phyloP scores from a whole-genome alignment of 106 monocot species.

The Dioscorea zingiberensis region DNA sequence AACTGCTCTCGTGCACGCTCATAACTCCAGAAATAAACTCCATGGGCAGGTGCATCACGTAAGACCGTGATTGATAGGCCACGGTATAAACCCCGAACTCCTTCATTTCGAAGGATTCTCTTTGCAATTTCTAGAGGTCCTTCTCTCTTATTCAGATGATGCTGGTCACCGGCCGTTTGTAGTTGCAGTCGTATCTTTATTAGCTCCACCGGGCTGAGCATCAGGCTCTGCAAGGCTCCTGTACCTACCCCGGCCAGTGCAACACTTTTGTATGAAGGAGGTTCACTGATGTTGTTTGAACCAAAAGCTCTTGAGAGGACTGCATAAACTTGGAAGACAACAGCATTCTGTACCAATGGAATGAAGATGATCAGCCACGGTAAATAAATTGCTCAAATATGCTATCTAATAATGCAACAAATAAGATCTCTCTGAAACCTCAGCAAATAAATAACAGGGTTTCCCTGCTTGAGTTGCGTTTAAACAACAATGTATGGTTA shows the following conservation, averaged over 20 bases:
- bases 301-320: slow-evolving; percentile 58
- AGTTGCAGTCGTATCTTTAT: slow-evolving; percentile 85
- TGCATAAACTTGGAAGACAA: slow-evolving; percentile 89
- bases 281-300: slow-evolving; percentile 22
- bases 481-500: too few species aligned
- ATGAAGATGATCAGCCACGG: neutral
- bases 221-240: slow-evolving; percentile 70
- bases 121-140: slow-evolving; percentile 64
- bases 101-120: slow-evolving; percentile 49
- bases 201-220: slow-evolving; percentile 83
- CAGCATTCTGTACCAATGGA: slow-evolving; percentile 66
- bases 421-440: too few species aligned
- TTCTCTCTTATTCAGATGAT: neutral
- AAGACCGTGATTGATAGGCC: slow-evolving; percentile 71
- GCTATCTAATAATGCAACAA: too few species aligned
- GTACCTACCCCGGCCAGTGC: slow-evolving; percentile 75
- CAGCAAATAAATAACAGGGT: too few species aligned
- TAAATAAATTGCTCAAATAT: too few species aligned
- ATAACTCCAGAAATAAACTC: slow-evolving; percentile 89
- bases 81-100: slow-evolving; percentile 68
- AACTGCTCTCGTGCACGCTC: slow-evolving; percentile 57
- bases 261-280: slow-evolving; percentile 65
- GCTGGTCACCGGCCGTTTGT: slow-evolving; percentile 14
- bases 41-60: slow-evolving; percentile 81
- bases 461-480: too few species aligned